phyloP scores from a whole-genome alignment of 2,329 filamentous ascomycete species.

The Trichoderma asperellum region DNA sequence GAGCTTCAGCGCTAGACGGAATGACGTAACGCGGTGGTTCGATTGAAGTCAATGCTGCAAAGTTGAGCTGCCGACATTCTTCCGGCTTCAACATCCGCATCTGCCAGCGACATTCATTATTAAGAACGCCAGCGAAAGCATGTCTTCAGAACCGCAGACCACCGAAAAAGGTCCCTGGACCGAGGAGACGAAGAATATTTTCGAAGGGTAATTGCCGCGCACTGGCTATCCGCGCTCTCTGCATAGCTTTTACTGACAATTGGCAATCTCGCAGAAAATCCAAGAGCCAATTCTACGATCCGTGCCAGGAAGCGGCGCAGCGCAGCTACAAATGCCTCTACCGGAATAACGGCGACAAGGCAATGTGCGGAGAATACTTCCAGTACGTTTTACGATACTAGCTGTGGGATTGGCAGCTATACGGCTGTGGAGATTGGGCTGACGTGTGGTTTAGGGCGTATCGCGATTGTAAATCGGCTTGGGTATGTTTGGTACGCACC shows the following conservation, averaged over 20 bases:
- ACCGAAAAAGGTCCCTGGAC: slow-evolving; percentile 53
- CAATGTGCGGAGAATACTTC: slow-evolving; percentile 95
- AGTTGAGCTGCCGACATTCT: slow-evolving; percentile 31
- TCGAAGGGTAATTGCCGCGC: slow-evolving; percentile 58
- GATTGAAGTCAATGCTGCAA: background rate
- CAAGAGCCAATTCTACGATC: slow-evolving; percentile 89
- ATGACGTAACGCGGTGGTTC: background rate
- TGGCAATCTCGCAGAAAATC: slow-evolving; percentile 66
- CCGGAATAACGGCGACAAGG: slow-evolving; percentile 81
- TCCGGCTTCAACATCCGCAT: slow-evolving; percentile 26
- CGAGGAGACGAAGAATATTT: slow-evolving; percentile 64
- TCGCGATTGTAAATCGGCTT: slow-evolving; percentile 91
- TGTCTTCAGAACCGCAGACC: slow-evolving; percentile 34
- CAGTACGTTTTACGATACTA: slow-evolving; percentile 63
- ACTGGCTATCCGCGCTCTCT: background rate
- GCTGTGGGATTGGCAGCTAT: background rate
- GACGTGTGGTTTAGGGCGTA: slow-evolving; percentile 68
- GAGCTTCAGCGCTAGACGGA: background rate
- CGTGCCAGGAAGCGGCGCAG: slow-evolving; percentile 89
- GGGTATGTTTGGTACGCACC: slow-evolving; percentile 60
- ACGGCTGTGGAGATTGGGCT: slow-evolving; percentile 27
- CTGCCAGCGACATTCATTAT: background rate
- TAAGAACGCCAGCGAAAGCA: background rate
- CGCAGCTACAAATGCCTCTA: slow-evolving; percentile 86
- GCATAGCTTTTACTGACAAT: background rate